Percentiles rank a stretch among this genome's conserved stretches.
phyloP scores from a whole-genome alignment of 2,329 filamentous ascomycete genomes.

The Arthroderma uncinatum region DNA sequence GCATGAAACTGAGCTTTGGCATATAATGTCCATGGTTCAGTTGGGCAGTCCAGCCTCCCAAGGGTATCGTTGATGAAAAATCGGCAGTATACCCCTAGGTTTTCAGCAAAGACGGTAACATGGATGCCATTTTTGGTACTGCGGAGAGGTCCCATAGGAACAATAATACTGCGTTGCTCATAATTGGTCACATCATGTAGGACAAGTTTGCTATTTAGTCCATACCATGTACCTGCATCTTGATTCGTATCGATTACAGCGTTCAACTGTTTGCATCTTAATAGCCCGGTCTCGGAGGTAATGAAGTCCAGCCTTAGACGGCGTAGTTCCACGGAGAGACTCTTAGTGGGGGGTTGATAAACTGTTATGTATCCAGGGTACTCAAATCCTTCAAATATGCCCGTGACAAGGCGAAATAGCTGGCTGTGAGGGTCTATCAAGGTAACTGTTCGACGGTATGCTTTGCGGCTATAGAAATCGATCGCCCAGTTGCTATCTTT shows the following conservation, averaged over 20 bases:
- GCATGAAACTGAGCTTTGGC: slow-evolving; percentile 24
- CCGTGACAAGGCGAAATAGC: slow-evolving; percentile 24
- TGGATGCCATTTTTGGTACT: slow-evolving; percentile 19
- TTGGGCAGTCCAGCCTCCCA: slow-evolving; percentile 37
- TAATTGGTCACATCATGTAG: slow-evolving; percentile 21
- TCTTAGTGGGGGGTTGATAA: slow-evolving; percentile 32
- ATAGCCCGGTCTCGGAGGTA: slow-evolving; percentile 19
- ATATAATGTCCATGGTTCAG: slow-evolving; percentile 13
- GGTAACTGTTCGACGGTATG: slow-evolving; percentile 18
- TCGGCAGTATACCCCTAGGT: slow-evolving; percentile 25
- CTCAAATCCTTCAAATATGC: slow-evolving; percentile 45
- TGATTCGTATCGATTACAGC: slow-evolving; percentile 41
- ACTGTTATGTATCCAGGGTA: slow-evolving; percentile 33
- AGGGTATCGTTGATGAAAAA: slow-evolving; percentile 43
- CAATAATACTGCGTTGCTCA: slow-evolving; percentile 27
- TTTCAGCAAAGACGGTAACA: slow-evolving; percentile 29
- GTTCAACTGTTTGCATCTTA: slow-evolving; percentile 42
- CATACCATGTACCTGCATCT: slow-evolving; percentile 38
- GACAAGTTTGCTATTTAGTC: slow-evolving; percentile 42
- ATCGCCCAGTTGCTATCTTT: slow-evolving; percentile 25
- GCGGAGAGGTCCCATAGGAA: slow-evolving; percentile 28
- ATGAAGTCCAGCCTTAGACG: slow-evolving; percentile 41
- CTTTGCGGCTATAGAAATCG: slow-evolving; percentile 12
- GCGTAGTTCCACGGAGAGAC: slow-evolving; percentile 36
- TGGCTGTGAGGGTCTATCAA: slow-evolving; percentile 34